Conservation (phyloP, 2,329 filamentous ascomycete species). For the Colletotrichum sp. region DNA sequence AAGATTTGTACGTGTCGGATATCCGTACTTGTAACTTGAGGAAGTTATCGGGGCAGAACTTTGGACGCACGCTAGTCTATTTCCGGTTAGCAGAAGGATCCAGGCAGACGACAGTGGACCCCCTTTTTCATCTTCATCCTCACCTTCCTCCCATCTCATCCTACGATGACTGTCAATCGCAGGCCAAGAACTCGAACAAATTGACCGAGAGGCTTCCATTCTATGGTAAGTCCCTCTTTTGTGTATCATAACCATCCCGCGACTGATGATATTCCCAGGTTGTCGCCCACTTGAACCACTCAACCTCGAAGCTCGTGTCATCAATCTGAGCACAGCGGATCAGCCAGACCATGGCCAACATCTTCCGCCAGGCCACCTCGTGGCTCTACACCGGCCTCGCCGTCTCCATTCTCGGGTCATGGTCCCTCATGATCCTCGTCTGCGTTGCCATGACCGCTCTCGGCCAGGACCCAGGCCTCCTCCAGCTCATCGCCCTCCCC, state of each 20-base stretch:
- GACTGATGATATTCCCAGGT: accelerated
- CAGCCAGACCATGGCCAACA: background rate
- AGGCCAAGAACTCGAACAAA: background rate
- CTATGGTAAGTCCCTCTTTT: background rate
- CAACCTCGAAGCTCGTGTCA: background rate
- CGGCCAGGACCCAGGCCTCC: background rate
- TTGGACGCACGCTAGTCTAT: background rate
- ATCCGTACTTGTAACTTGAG: background rate
- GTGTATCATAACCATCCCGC: accelerated
- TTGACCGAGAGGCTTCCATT: accelerated
- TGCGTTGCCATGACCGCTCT: background rate
- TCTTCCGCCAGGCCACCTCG: conserved; percentile 11
- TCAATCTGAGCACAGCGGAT: background rate
- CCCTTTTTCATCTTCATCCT: background rate
- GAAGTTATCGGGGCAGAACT: background rate
- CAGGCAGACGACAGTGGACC: background rate
- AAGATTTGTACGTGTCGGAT: background rate
- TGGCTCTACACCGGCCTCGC: conserved; percentile 13
- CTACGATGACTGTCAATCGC: background rate
- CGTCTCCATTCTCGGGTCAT: background rate
- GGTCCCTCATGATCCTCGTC: background rate
- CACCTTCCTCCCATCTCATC: background rate
- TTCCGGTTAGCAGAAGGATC: background rate
- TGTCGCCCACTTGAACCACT: accelerated
- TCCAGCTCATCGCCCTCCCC: conserved; percentile 11